Evolutionary conservation across 371 early-diverging fungal genomes (phyloP).

Genomic region (Capillidium rhysosporum): DNA sequence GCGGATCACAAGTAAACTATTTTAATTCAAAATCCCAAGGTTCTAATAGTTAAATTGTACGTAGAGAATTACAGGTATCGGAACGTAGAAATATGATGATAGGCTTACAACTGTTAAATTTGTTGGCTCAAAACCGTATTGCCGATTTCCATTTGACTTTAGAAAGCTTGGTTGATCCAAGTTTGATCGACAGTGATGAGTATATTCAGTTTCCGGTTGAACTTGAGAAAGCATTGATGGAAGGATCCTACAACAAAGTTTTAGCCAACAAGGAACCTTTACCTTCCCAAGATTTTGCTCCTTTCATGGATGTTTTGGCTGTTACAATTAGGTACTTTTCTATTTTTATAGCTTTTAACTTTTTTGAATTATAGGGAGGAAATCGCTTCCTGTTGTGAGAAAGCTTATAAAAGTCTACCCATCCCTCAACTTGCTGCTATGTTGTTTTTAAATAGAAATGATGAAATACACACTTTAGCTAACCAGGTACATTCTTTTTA

Average conservation of each 20-base stretch:
- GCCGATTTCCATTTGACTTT: constrained; percentile 90
- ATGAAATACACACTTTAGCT: constrained; percentile 62
- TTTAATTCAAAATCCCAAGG: neutral
- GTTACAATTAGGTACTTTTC: constrained; percentile 57
- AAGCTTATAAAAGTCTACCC: constrained; percentile 71
- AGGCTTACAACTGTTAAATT: constrained; percentile 76
- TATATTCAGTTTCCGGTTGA: constrained; percentile 80
- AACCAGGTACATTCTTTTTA: constrained; percentile 27
- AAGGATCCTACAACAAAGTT: constrained; percentile 89
- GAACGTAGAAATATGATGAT: constrained; percentile 65
- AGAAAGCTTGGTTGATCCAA: constrained; percentile 61
- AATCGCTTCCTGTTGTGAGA: constrained; percentile 86
- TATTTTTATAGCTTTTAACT: neutral
- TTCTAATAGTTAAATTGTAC: neutral
- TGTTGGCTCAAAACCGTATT: constrained; percentile 80
- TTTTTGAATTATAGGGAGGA: constrained; percentile 39
- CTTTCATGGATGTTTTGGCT: constrained; percentile 85
- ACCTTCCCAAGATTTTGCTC: constrained; percentile 71
- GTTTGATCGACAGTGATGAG: constrained; percentile 48
- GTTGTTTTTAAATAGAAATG: constrained; percentile 56
- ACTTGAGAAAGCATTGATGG: constrained; percentile 86
- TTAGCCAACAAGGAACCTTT: constrained; percentile 73
- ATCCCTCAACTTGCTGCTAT: constrained; percentile 71
- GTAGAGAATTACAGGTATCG: constrained; percentile 30
- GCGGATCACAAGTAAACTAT: constrained; percentile 44